Base-by-base conservation (phyloP, 2,329 filamentous ascomycete genomes). In the Ophiostoma piceae region DNA sequence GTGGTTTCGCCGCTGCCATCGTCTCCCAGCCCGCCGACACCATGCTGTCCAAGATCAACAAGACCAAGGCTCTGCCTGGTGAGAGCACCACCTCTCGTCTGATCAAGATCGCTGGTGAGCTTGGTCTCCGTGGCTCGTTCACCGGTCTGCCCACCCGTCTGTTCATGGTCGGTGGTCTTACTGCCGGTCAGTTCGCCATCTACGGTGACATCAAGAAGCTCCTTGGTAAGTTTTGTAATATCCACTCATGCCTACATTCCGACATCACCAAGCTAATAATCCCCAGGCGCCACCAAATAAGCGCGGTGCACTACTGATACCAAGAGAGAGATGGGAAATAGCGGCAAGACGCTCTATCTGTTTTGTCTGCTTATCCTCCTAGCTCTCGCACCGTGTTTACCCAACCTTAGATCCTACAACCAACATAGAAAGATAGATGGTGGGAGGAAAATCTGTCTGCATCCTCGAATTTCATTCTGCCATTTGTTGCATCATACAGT, bases 41-140 rank as follows among this genome's bases (percentile, higher is more conserved):
- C 77, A 93, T 94, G 90, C 87, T 94, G 76, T 88, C 84, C 82
- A 92, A 92, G 87, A 93, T 94, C 85, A 94, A 94, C 89, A 94
- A 93, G 89, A 91, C 89, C 81, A 88, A 90, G 82, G 91, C 90
- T 81, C 82, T 86, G 73, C 90, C 91, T 74, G 91, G 91, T 82
- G 90, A 94, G 84, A 86, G 91, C 77, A 93, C 90, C 76, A 87
- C 86, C 77, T 84, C 82, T 80, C 88, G 91, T 80, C 81, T 94
- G 76, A 84, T 92, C 83, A 92, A 93, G 88, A 93, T 94, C 77
- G 90, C 82, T 76, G 88, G 87, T 80, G 90, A 93, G 82, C 88
- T 94, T 75, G 91, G 91, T 79, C 74, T 93, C 77, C 84, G 83
- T 76, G 91, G 91, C 77, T 88, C 85, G 67, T 94, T 87, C 83